Evolutionary conservation across 2,329 filamentous ascomycete genomes (phyloP), one percentile per base, ranked within the genome.

Genomic region (Huntiella moniliformis): DNA sequence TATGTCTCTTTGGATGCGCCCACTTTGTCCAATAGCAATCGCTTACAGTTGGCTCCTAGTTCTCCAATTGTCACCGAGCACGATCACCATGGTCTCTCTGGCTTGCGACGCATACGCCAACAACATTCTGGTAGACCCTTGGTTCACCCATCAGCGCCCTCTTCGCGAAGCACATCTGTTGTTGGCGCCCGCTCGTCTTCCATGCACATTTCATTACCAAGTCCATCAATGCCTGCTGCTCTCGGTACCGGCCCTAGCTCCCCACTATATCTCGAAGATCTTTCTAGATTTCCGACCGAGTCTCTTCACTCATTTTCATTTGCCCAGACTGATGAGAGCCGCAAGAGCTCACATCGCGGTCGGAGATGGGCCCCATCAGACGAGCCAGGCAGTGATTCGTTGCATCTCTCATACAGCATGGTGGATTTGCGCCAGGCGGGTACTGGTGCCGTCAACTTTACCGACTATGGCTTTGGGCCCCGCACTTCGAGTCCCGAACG

Each of bases 261-360:
- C 16, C 84, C 85, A 17, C 74, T 74, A 51, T 85, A 86, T 57
- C 73, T 77, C 56, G 91, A 96, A 65, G 91, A 98, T 58, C 73
- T 98, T 39, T 79, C 79, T 39, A 79, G 87, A 43, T 98, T 98
- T 58, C 88, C 91, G 1, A 85, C 84, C 54, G 91, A 98, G 59
- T 98, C 91, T 4, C 67, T 98, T 40, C 91, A 98, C 62, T 98
- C 91, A 1, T 98, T 98, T 64, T 96, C 88, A 10, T 98, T 98
- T 61, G 85, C 91, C 36, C 84, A 93, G 54, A 87, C 94, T 61
- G 88, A 87, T 3, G 87, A 94, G 57, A 94, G 76, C 59, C 80
- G 91, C 46, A 87, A 96, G 60, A 93, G 85, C 66, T 81, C 94
- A 35, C 47, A 50, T 22, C 47, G 47, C 15, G 38, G 47, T 16